Evolutionary conservation across 2,329 filamentous ascomycete genomes (phyloP), one percentile per base, ranked within the genome.

Genomic region (Exophiala oligosperma): DNA sequence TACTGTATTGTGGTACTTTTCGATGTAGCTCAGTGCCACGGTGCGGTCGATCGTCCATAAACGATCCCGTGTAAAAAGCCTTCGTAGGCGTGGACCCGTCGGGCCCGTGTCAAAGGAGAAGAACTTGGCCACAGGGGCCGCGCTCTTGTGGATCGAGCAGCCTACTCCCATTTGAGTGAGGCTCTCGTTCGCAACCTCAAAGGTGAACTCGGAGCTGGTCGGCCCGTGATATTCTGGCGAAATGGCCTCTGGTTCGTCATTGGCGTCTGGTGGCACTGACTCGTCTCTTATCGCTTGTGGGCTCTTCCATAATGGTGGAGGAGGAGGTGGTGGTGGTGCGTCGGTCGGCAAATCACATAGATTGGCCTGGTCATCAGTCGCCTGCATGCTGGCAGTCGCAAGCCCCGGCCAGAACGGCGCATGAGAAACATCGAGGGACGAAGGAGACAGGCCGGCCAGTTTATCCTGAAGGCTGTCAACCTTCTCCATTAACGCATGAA

Each of bases 141-240:
- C 4, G 26, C 7, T 28, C 26, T 28, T 29, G 17, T 38, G 23
- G 32, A 37, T 28, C 11, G 46, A 17, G 37, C 54, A 43, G 28
- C 47, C 37, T 5, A 51, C 35, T 8, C 54, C 47, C n/a, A 56
- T 26, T n/a, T 51, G 26, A 26, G 23, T 35, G 12, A 56, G 38
- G 28, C 54, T 56, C 26, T 56, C 46, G 28, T 56, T 49, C 4
- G 54, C 54, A 23, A 56, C 46, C 21, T 44, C 35, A 11, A 56
- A 51, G 7, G 54, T 50, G 21, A 56, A 56, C 21, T 56, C 54
- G 9, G 54, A 50, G 26, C 54, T 56, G 24, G 54, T 56, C 3
- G 54, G 54, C 14, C 54, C 54, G 26, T 56, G 54, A 28, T 56
- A 56, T 17, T 56, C 46, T 43, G 54, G 54, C 8, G 32, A 49